phyloP scores from a whole-genome alignment of 441 rosid genomes.

The Gossypium schwendimanii region DNA sequence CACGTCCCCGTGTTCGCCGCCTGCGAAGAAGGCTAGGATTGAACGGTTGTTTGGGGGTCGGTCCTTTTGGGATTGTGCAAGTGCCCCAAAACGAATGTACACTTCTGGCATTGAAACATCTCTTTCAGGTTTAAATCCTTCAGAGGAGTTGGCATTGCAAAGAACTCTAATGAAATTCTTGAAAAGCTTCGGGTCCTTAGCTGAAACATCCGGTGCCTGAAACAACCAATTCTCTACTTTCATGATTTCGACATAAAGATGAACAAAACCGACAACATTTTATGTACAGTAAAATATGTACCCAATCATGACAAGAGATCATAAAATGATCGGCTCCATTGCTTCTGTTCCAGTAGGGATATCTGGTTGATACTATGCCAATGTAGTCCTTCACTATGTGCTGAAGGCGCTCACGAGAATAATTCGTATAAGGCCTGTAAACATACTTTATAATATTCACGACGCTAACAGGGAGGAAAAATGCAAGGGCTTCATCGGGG shows the following conservation, averaged over 20 bases:
- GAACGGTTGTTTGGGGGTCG: slow-evolving; percentile 32
- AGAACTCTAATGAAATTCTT: slow-evolving; percentile 64
- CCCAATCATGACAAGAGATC: slow-evolving; percentile 87
- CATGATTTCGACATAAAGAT: background rate
- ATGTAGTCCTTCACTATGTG: slow-evolving; percentile 47
- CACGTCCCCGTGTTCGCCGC: slow-evolving; percentile 55
- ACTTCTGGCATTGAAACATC: slow-evolving; percentile 75
- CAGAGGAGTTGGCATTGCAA: slow-evolving; percentile 77
- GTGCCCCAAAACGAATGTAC: slow-evolving; percentile 20
- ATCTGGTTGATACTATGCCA: slow-evolving; percentile 31
- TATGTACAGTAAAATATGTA: slow-evolving; percentile 1
- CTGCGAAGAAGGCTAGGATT: slow-evolving; percentile 64
- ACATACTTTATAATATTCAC: slow-evolving; percentile 40
- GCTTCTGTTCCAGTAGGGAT: slow-evolving; percentile 70
- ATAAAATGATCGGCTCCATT: slow-evolving; percentile 79
- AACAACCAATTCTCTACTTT: background rate
- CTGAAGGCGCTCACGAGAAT: slow-evolving; percentile 47
- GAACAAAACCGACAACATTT: background rate
- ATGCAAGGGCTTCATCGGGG: slow-evolving; percentile 50
- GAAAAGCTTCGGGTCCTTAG: slow-evolving; percentile 45
- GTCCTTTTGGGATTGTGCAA: slow-evolving; percentile 21
- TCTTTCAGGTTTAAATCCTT: slow-evolving; percentile 56
- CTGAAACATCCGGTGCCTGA: slow-evolving; percentile 61
- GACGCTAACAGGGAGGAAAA: slow-evolving; percentile 42
- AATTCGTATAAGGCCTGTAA: slow-evolving; percentile 44